Evolutionary conservation across 2,329 filamentous ascomycete species (phyloP), one percentile per base, ranked within the genome.

Genomic region (Apiospora phragmitis): DNA sequence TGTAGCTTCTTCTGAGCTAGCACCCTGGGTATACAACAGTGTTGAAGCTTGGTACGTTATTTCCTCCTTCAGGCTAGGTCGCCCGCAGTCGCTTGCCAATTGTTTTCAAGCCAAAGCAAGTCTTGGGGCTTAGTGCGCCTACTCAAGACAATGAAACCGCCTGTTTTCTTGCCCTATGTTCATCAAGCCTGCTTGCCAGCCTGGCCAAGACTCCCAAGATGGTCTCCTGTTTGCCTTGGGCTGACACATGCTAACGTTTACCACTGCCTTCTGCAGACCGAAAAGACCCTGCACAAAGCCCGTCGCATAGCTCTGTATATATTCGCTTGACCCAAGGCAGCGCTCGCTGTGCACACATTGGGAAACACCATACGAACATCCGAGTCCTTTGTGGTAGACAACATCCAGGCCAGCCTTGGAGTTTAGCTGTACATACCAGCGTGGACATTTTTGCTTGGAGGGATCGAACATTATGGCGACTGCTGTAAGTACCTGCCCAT

Each of bases 391-490:
- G 21, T 21, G 55, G 55, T n/a, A 55, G 55, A 62, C 55, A 62
- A 62, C 32, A 38, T 9, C 32, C 55, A n/a, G 29, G 32, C 55
- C 32, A 38, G 55, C 55, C 55, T 62, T 21, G 32, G 55, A 62
- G 32, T 7, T n/a, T n/a, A 38, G 55, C 55, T 62, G 55, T 62
- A 62, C 55, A 62, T 62, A 38, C 14, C 55, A 62, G 55, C 55
- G 55, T 38, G 55, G 38, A 62, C 8, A 62, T 62, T 38, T 59
- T 38, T 62, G 18, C 21, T 38, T n/a, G 21, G 55, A n/a, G 32
- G 29, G 29, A 62, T 24, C n/a, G 55, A 65, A 75, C 68, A 73
- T 70, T 70, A 78, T 78, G 77, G 72, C 74, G 72, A 73, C 75
- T 45, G 73, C 75, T 55, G 77, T 79, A 62, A 77, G 77, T 77